Conservation (phyloP, 108 stramenopile species). For the Phaeodactylum tricornutum region DNA sequence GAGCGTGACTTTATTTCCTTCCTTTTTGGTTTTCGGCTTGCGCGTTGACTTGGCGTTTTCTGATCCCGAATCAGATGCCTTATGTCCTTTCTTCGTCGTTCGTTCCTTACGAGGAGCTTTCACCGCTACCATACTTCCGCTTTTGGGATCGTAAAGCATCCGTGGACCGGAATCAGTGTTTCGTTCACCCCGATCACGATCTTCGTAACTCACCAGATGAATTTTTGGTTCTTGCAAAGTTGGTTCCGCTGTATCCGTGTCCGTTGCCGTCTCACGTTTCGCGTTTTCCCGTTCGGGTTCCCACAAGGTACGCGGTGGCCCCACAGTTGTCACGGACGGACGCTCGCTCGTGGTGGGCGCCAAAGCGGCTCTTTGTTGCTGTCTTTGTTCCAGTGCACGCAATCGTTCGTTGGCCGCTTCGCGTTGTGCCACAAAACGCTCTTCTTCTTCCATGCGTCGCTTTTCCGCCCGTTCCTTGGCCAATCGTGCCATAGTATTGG, state of each 20-base stretch:
- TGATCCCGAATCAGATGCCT: conserved; percentile 8
- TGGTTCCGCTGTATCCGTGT: conserved; percentile 14
- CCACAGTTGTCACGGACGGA: neutral
- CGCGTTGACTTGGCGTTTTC: conserved; percentile 15
- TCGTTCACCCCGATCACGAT: conserved; percentile 57
- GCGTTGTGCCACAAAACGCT: conserved; percentile 29
- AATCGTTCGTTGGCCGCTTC: conserved; percentile 39
- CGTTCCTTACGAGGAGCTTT: conserved; percentile 7
- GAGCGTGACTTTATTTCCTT: conserved; percentile 8
- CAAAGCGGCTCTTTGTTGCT: neutral
- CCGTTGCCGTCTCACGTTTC: neutral
- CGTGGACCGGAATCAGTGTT: conserved; percentile 29
- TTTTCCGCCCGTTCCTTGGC: conserved; percentile 58
- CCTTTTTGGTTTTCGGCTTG: conserved; percentile 10
- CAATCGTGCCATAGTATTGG: conserved; percentile 34
- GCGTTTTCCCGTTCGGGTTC: neutral
- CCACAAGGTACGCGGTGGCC: neutral
- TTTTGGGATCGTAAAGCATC: conserved; percentile 83
- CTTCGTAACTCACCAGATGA: conserved; percentile 58
- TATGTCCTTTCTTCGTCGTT: conserved; percentile 10
- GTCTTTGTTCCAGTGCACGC: conserved; percentile 35
- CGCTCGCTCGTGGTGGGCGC: neutral
- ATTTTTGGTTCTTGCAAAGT: conserved; percentile 35
- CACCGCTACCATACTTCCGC: conserved; percentile 78
- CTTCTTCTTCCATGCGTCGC: conserved; percentile 40